Evolutionary conservation across 139 green algal genomes (phyloP).

Genomic region (Yamagishiella unicocca): DNA sequence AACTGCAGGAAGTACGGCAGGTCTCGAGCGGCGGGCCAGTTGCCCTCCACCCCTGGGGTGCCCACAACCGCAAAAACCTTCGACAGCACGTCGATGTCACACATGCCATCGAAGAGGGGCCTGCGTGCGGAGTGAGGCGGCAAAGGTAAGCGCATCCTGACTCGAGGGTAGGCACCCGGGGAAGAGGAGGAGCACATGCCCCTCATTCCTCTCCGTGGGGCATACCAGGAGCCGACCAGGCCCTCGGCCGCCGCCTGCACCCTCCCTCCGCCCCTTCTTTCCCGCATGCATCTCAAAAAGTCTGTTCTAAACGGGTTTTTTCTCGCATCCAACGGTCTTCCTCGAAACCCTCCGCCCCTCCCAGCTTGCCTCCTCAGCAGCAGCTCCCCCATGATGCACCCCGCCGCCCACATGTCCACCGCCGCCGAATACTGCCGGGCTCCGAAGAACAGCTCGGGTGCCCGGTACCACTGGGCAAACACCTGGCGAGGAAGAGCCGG

Average conservation of each 20-base stretch:
- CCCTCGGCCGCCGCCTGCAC: too few species aligned
- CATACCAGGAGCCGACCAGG: too few species aligned
- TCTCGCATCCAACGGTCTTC: too few species aligned
- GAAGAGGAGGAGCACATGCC: too few species aligned
- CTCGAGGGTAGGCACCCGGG: background rate
- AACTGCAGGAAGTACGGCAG: slow-evolving; percentile 79
- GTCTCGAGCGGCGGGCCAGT: slow-evolving; percentile 75
- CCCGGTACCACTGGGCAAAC: slow-evolving; percentile 93
- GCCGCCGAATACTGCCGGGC: slow-evolving; percentile 79
- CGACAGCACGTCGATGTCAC: slow-evolving; percentile 87
- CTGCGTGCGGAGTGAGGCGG: slow-evolving; percentile 20
- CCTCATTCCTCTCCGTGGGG: too few species aligned
- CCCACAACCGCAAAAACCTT: slow-evolving; percentile 86
- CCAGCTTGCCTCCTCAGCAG: slow-evolving; percentile 26
- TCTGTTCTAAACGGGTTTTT: too few species aligned
- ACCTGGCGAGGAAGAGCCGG: slow-evolving; percentile 69
- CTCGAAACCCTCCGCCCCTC: background rate
- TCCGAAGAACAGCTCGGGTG: slow-evolving; percentile 93
- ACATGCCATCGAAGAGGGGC: slow-evolving; percentile 85
- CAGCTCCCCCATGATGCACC: slow-evolving; percentile 87
- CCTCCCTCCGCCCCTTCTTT: too few species aligned
- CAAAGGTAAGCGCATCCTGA: background rate
- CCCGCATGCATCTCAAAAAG: too few species aligned
- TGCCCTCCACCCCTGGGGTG: slow-evolving; percentile 73
- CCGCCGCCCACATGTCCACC: slow-evolving; percentile 92